Evolutionary conservation across 2,329 filamentous ascomycete genomes (phyloP).

Genomic region (Fusarium sp.): DNA sequence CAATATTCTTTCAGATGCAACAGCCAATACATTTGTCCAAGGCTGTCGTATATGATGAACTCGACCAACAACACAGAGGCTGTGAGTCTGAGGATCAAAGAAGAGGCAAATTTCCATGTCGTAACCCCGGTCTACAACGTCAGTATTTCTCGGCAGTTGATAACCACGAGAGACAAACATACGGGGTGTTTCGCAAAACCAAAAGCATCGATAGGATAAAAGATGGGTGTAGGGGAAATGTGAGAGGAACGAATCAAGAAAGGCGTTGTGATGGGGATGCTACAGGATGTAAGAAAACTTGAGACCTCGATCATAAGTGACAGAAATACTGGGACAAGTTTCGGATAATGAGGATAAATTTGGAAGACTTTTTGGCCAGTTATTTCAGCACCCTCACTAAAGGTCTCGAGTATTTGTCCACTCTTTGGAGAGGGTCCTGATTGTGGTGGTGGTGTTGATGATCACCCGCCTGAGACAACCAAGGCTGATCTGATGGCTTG

Average conservation of each 20-base stretch:
- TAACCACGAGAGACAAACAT: conserved; percentile 22
- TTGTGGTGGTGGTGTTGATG: conserved; percentile 34
- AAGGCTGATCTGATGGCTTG: conserved; percentile 33
- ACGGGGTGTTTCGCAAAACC: conserved; percentile 13
- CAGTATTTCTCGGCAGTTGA: conserved; percentile 32
- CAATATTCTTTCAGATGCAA: conserved; percentile 1
- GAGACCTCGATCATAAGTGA: background rate
- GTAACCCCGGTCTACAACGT: background rate
- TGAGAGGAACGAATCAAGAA: conserved; percentile 32
- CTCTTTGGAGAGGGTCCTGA: conserved; percentile 19
- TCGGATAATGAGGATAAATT: background rate
- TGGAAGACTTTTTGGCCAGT: background rate
- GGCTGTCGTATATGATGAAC: conserved; percentile 4
- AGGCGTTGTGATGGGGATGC: conserved; percentile 20
- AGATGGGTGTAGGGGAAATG: conserved; percentile 28
- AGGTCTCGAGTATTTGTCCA: background rate
- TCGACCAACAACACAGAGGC: conserved; percentile 1
- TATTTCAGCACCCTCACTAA: background rate
- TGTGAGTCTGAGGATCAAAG: background rate
- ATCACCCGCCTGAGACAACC: conserved; percentile 43
- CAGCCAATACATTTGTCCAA: conserved; percentile 19
- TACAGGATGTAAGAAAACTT: background rate
- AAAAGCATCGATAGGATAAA: background rate
- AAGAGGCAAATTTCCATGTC: background rate
- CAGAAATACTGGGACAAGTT: background rate